A percentile compares a stretch with the other conserved stretches of the same genome.
phyloP scores from a whole-genome alignment of 345 rosid genomes.

The Populus nigra region DNA sequence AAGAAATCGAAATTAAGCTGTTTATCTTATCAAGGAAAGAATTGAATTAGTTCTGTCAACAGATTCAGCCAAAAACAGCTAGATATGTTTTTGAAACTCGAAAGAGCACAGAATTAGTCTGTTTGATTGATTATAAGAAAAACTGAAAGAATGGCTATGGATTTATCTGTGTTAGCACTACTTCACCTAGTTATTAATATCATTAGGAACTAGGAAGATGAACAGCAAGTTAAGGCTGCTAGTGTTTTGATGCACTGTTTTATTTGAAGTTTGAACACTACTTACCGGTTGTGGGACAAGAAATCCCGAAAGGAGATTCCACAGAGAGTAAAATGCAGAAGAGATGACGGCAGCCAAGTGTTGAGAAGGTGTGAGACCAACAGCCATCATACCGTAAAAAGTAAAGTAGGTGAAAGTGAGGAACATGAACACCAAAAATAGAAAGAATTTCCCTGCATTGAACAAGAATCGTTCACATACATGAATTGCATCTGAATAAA shows the following conservation, averaged over 20 bases:
- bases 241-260: background rate
- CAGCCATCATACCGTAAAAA: conserved; percentile 90
- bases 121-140: background rate
- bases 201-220: too few relatives aligned
- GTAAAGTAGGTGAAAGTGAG: conserved; percentile 90
- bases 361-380: conserved; percentile 77
- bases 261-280: background rate
- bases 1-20: too few relatives aligned
- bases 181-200: background rate
- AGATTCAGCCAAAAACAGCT: too few relatives aligned
- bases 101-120: background rate
- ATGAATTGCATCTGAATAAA: background rate
- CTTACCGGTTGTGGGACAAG: conserved; percentile 78
- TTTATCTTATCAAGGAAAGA: too few relatives aligned
- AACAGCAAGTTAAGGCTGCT: too few relatives aligned
- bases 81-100: too few relatives aligned
- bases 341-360: conserved; percentile 81
- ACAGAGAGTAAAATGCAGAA: conserved; percentile 84
- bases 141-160: background rate
- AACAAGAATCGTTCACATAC: background rate
- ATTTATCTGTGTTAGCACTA: background rate
- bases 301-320: conserved; percentile 90
- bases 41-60: too few relatives aligned
- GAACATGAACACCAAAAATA: conserved; percentile 77
- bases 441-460: conserved; percentile 65